Base-by-base conservation (phyloP, 2,329 filamentous ascomycete species). In the Tolypocladium capitatum region DNA sequence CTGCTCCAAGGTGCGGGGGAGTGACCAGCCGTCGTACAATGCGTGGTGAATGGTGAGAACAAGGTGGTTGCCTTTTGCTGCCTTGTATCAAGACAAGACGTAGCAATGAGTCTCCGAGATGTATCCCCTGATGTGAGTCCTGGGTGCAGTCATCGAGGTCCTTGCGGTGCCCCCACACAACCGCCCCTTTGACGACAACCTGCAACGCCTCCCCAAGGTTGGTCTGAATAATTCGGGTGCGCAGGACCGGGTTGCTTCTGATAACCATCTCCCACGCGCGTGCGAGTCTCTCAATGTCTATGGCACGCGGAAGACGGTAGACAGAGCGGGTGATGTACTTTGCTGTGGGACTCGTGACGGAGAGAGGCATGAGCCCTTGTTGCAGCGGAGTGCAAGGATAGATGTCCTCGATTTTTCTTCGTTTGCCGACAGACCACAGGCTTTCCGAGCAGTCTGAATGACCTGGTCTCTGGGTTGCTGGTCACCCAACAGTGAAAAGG, bases 1-100 rank as follows among this genome's bases (percentile, higher is more conserved):
- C 8, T 70, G 61, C 2, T 69, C 54, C 5, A 70, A 51, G 2
- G 66, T 66, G 60, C 71, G 66, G 1, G 65, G 68, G 66, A 72
- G 71, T 10, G 72, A 51, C 51, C 49, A 53, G n/a, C 49, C 74
- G 41, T 78, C 75, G 46, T 77, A 77, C 0, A 76, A 56, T 8
- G 69, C 69, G 48, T 77, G 74, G 49, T 75, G 73, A 54, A 71
- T 67, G 0, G 41, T 48, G 43, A 44, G 20, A 3, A 43, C 68
- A 68, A 53, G 69, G 58, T 18, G 73, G 63, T 49, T 73, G 66
- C 49, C 38, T 28, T 28, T 16, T 20, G 28, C 38, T 41, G 16
- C 38, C 58, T 4, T 53, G 45, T 3, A 71, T 54, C 8, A 73
- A 56, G 4, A 63, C 66, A 46, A 67, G 71, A 8, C 68, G 64